Percentiles rank a stretch among this genome's conserved stretches.
Conservation (phyloP, 768 basidiomycete genomes). For the Kwoniella sp. region DNA sequence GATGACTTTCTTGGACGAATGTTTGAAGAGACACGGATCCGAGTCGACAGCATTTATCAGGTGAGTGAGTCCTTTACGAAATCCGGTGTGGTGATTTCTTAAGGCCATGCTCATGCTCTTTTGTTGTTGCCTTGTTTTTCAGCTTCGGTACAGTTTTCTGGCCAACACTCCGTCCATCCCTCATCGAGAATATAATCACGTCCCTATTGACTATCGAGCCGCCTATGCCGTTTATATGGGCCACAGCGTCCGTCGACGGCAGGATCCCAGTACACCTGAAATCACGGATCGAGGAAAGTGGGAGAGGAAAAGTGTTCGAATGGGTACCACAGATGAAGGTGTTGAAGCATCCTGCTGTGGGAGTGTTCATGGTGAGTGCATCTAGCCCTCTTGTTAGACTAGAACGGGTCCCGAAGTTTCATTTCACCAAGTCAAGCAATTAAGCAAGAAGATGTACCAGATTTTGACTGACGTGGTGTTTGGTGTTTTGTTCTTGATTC, state of each 20-base stretch:
- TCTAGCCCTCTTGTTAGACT: background rate
- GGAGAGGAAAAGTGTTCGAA: slow-evolving; percentile 20
- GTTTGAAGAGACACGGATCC: slow-evolving; percentile 5
- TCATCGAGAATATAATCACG: slow-evolving; percentile 17
- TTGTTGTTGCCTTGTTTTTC: background rate
- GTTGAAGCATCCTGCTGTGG: slow-evolving; percentile 20
- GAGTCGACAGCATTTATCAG: slow-evolving; percentile 25
- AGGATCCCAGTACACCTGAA: slow-evolving; percentile 6
- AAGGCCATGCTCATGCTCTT: too few relatives aligned
- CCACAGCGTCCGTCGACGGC: slow-evolving; percentile 9
- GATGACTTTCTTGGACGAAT: slow-evolving; percentile 19
- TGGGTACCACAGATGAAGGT: slow-evolving; percentile 29
- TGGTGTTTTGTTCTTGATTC: too few relatives aligned
- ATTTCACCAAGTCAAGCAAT: too few relatives aligned
- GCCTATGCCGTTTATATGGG: slow-evolving; percentile 25
- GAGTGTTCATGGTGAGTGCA: slow-evolving; percentile 16
- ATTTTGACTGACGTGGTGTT: too few relatives aligned
- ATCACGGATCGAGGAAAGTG: slow-evolving; percentile 13
- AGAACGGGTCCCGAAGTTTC: background rate
- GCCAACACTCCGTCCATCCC: slow-evolving; percentile 18
- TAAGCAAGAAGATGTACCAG: too few relatives aligned
- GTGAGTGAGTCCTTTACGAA: too few relatives aligned
- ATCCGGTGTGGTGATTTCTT: background rate
- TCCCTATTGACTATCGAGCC: slow-evolving; percentile 24
- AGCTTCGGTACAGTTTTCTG: slow-evolving; percentile 27